Evolutionary conservation across 2,329 filamentous ascomycete genomes (phyloP), one percentile per base, ranked within the genome.

Genomic region (Fusarium denticulatum): DNA sequence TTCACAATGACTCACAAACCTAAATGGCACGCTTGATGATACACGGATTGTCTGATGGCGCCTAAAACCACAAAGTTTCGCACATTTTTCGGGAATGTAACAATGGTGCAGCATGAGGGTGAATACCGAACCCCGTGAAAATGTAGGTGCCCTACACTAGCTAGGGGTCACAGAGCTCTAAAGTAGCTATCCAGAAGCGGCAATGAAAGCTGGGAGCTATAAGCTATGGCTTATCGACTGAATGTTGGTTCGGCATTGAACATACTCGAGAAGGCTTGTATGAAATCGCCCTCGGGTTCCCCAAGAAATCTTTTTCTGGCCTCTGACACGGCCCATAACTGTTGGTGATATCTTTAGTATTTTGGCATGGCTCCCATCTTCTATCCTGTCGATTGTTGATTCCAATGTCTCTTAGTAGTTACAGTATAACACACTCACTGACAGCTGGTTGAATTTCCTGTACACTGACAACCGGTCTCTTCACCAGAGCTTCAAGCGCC

Each of bases 381-480:
- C 49, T 8, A 20, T 12, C 15, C 49, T 6, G 7, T 20, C 4
- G 3, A 36, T 22, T 22, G 6, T 9, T 22, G 9, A 3, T 15
- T 26, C 39, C 3, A 28, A 6, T 10, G 2, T 18, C 10, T 13
- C 15, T 3, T 11, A 15, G 15, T 11, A 15, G 12, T 20, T 39
- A 69, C 6, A 69, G 24, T 34, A 69, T 53, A 39, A 52, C 15
- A 52, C 67, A 69, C 28, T 58, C 39, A 12, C 39, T 69, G 22
- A 15, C 45, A 6, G n/a, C 40, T 39, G 55, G 24, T 1, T 43
- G 12, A 7, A 46, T 12, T 4, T 36, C 16, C 24, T 32, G 11
- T 5, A 28, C 26, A 11, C 34, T 50, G 3, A 13, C 49, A 3
- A 20, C 26, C 1, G 7, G 24, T 6, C 32, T 13, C 11, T 60